phyloP scores from a whole-genome alignment of 176 grass and related monocot species.

The Hsuehochloa calcarea region DNA sequence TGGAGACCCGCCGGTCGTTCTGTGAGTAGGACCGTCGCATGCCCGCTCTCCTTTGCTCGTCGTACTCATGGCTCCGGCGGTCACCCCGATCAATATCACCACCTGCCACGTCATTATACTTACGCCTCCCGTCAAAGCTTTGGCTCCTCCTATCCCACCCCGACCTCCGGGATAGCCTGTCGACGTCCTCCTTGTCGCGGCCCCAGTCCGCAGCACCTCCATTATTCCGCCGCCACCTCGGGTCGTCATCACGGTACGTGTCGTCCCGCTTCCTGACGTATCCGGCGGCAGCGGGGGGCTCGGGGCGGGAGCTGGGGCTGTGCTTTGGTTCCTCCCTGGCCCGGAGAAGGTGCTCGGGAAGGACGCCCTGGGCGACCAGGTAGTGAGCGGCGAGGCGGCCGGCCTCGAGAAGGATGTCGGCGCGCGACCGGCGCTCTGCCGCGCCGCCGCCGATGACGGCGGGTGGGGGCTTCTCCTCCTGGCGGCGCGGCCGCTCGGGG shows the following conservation, averaged over 20 bases:
- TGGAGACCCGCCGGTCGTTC: conserved; percentile 33
- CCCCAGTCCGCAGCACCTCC: conserved; percentile 18
- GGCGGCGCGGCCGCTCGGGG: conserved; percentile 29
- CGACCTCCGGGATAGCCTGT: conserved; percentile 30
- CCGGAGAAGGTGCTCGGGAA: conserved; percentile 45
- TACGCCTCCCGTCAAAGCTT: conserved; percentile 46
- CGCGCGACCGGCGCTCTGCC: not conserved
- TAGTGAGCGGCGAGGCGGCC: conserved; percentile 59
- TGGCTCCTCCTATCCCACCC: conserved; percentile 51
- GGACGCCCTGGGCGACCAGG: conserved; percentile 51
- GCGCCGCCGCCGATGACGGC: not conserved
- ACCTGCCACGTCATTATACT: not conserved
- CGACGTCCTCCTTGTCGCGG: conserved; percentile 31
- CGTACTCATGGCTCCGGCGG: conserved; percentile 32
- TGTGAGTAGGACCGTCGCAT: conserved; percentile 45
- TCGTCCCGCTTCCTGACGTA: conserved; percentile 34
- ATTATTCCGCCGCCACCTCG: conserved; percentile 34
- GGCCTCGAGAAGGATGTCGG: conserved; percentile 51
- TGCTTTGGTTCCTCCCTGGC: conserved; percentile 35
- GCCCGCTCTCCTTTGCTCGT: conserved; percentile 32
- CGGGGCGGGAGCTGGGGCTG: conserved; percentile 7
- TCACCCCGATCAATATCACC: not conserved
- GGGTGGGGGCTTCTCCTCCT: not conserved
- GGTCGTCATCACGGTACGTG: conserved; percentile 25
- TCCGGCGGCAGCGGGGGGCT: not conserved